Evolutionary conservation across 1,139 yeast genomes (phyloP).

Genomic region (Hansenula sp.): DNA sequence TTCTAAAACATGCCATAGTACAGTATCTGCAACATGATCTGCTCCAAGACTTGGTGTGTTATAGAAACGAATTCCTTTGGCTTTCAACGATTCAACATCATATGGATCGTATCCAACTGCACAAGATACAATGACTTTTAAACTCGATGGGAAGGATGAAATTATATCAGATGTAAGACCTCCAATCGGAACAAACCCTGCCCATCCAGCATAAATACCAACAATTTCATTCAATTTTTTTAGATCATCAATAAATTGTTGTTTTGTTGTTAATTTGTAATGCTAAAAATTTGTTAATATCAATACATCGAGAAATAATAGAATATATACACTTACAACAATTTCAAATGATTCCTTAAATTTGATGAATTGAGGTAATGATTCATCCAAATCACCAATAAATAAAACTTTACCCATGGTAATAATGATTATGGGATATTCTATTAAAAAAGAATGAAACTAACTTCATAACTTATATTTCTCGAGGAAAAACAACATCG

Average conservation of each 20-base stretch:
- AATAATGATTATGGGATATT: too few species aligned
- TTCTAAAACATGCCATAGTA: slow-evolving; percentile 59
- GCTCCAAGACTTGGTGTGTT: slow-evolving; percentile 63
- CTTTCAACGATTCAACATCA: slow-evolving; percentile 37
- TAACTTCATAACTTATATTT: too few species aligned
- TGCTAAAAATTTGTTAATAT: slow-evolving; percentile 6
- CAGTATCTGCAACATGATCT: slow-evolving; percentile 80
- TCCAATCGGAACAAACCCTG: slow-evolving; percentile 48
- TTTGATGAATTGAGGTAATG: slow-evolving; percentile 20
- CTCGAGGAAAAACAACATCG: too few species aligned
- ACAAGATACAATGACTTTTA: slow-evolving; percentile 55
- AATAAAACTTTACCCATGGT: slow-evolving; percentile 14
- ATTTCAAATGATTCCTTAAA: slow-evolving; percentile 42
- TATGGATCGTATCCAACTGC: slow-evolving; percentile 64
- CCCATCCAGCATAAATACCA: slow-evolving; percentile 65
- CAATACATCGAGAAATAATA: too few species aligned
- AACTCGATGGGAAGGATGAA: slow-evolving; percentile 36
- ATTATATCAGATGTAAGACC: slow-evolving; percentile 42
- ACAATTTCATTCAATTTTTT: slow-evolving; percentile 33
- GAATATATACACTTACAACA: too few species aligned
- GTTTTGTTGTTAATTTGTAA: slow-evolving; percentile 36
- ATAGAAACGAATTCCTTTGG: slow-evolving; percentile 45
- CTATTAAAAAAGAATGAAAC: too few species aligned
- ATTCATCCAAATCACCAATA: slow-evolving; percentile 24
- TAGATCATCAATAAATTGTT: slow-evolving; percentile 37